These are phyloP conservation scores for Yamadazyma endophytica DNA, from an alignment of 805 yeast genomes.

Conservation along the genomic window DNA sequence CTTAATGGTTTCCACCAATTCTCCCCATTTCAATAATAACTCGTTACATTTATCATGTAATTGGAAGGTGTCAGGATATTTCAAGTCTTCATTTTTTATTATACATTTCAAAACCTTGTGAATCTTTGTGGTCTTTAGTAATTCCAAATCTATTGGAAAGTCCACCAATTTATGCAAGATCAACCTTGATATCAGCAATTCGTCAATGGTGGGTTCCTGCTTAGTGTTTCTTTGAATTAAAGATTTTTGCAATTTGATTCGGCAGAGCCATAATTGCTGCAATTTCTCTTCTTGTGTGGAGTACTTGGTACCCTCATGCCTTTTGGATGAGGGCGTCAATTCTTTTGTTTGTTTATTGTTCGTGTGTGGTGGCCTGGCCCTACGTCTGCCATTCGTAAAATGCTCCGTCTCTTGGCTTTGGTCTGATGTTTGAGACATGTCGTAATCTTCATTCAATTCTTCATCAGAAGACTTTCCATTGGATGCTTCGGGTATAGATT, in stretches of 20 bases:
- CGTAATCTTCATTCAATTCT: not conserved
- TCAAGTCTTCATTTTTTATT: slow-evolving; percentile 33
- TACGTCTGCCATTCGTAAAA: slow-evolving; percentile 1
- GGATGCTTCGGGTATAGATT: slow-evolving; percentile 2
- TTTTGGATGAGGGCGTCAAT: no score
- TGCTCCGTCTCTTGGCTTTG: not conserved
- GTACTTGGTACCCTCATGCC: no score
- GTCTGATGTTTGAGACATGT: no score
- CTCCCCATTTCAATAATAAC: slow-evolving; percentile 40
- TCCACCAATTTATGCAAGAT: slow-evolving; percentile 38
- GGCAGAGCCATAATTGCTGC: slow-evolving; percentile 44
- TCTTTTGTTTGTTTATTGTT: no score
- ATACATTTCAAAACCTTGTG: slow-evolving; percentile 52
- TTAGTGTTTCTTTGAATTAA: slow-evolving; percentile 40
- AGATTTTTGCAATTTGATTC: slow-evolving; percentile 46
- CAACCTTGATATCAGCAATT: slow-evolving; percentile 37
- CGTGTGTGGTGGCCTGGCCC: no score
- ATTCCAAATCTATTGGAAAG: slow-evolving; percentile 37
- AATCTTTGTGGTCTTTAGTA: slow-evolving; percentile 42
- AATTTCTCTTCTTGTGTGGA: slow-evolving; percentile 36
- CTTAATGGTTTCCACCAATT: slow-evolving; percentile 30
- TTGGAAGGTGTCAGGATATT: slow-evolving; percentile 40
- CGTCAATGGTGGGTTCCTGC: slow-evolving; percentile 42
- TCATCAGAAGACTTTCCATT: not conserved
- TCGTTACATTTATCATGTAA: slow-evolving; percentile 43